A percentile compares a stretch with the other conserved stretches of the same genome.
phyloP scores from a whole-genome alignment of 2,329 filamentous ascomycete genomes.

The Hypoxylon sp. region DNA sequence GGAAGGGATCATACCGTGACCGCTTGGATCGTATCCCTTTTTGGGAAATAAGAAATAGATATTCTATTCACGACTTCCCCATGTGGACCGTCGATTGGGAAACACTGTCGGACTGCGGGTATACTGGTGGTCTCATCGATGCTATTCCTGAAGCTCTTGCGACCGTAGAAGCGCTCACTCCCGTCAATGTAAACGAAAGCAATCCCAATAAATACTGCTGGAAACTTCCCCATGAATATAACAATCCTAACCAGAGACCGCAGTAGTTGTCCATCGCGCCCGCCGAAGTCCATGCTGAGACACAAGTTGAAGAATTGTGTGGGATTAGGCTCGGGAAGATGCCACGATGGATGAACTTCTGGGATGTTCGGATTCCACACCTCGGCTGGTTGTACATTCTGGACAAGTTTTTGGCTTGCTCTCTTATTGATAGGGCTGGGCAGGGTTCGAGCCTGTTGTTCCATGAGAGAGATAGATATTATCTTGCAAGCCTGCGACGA shows the following conservation, averaged over 20 bases:
- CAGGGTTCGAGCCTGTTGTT: background rate
- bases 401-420: background rate
- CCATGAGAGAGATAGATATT: slow-evolving; percentile 37
- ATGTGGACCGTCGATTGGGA: slow-evolving; percentile 37
- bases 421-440: background rate
- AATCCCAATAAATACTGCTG: slow-evolving; percentile 41
- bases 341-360: slow-evolving; percentile 25
- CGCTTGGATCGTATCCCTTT: slow-evolving; percentile 30
- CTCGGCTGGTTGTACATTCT: slow-evolving; percentile 10
- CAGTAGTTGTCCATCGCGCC: slow-evolving; percentile 28
- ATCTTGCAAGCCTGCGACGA: slow-evolving; percentile 40
- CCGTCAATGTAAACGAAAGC: slow-evolving; percentile 43
- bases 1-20: slow-evolving; percentile 31
- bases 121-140: background rate
- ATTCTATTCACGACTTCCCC: slow-evolving; percentile 42
- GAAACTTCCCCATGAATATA: slow-evolving; percentile 38
- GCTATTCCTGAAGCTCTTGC: slow-evolving; percentile 24
- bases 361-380: slow-evolving; percentile 45
- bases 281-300: slow-evolving; percentile 45
- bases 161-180: slow-evolving; percentile 42
- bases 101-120: slow-evolving; percentile 34
- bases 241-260: slow-evolving; percentile 30
- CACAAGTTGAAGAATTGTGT: slow-evolving; percentile 41
- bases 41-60: slow-evolving; percentile 13
- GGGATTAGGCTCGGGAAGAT: background rate